These are phyloP conservation scores for Leishmania gerbilli DNA, from an alignment of 208 protist species.

Conservation along the genomic window DNA sequence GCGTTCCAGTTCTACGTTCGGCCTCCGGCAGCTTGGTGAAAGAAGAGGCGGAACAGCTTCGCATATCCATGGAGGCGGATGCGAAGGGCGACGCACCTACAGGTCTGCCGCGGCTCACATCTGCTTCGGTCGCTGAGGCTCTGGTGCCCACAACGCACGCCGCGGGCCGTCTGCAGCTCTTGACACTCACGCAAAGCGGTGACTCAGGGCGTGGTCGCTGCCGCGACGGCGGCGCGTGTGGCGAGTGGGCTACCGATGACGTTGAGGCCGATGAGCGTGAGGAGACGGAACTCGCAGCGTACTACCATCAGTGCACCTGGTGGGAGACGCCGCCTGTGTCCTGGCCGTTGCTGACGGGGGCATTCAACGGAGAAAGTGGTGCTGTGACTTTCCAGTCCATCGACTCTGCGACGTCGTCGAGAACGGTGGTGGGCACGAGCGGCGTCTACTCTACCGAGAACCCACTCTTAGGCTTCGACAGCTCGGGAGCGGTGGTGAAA, in stretches of 20 bases:
- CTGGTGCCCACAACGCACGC: constrained; percentile 1
- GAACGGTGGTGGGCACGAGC: not conserved
- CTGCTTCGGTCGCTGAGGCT: constrained; percentile 6
- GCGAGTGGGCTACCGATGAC: constrained; percentile 23
- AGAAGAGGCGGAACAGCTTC: not conserved
- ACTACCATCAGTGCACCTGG: constrained; percentile 20
- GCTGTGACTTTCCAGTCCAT: not conserved
- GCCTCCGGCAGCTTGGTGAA: not conserved
- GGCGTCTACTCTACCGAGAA: constrained; percentile 7
- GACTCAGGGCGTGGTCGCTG: not conserved
- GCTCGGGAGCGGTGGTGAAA: constrained; percentile 8
- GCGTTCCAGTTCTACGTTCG: constrained; percentile 20
- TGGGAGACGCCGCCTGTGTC: constrained; percentile 17
- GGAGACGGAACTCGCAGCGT: constrained; percentile 36
- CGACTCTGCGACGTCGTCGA: not conserved
- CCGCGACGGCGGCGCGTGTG: not conserved
- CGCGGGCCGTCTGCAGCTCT: constrained; percentile 4
- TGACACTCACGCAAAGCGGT: not conserved
- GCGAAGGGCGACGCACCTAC: not conserved
- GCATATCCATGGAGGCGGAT: not conserved
- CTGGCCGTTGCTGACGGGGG: not conserved
- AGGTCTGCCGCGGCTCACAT: not conserved
- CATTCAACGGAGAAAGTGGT: not conserved
- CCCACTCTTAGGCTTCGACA: not conserved
- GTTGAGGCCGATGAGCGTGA: constrained; percentile 40